Conservation (phyloP, 2,329 filamentous ascomycete species). For the Sporothrix curviconia region DNA sequence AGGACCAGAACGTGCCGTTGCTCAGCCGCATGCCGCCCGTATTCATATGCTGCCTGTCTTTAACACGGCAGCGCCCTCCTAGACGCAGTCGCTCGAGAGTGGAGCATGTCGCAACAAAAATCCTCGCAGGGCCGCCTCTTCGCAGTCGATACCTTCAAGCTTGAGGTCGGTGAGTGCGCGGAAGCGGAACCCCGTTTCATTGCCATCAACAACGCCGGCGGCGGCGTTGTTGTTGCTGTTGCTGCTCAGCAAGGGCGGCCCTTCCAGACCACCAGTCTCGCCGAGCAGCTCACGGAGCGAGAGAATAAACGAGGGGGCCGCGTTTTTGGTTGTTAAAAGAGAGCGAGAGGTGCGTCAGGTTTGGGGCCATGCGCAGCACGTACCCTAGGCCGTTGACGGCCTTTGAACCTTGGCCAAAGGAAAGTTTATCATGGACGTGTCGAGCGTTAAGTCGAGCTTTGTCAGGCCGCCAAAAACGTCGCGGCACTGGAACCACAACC, state of each 20-base stretch:
- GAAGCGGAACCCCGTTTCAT: slow-evolving; percentile 29
- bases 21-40: slow-evolving; percentile 40
- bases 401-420: slow-evolving; percentile 32
- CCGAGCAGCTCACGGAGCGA: slow-evolving; percentile 32
- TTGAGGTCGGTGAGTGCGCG: slow-evolving; percentile 34
- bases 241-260: background rate
- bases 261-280: slow-evolving; percentile 10
- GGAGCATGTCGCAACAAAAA: slow-evolving; percentile 36
- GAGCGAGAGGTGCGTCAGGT: slow-evolving; percentile 34
- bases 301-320: slow-evolving; percentile 34
- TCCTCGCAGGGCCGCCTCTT: slow-evolving; percentile 36
- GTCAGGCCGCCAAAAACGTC: slow-evolving; percentile 35
- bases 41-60: slow-evolving; percentile 20
- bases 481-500: slow-evolving; percentile 37
- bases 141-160: slow-evolving; percentile 38
- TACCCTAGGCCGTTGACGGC: slow-evolving; percentile 39
- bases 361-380: slow-evolving; percentile 33
- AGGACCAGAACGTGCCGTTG: slow-evolving; percentile 37
- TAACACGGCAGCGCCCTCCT: slow-evolving; percentile 37
- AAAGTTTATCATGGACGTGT: slow-evolving; percentile 32
- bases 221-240: background rate
- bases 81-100: slow-evolving; percentile 37
- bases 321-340: slow-evolving; percentile 36
- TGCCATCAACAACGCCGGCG: background rate
- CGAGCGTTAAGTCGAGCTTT: slow-evolving; percentile 34